Percentiles rank a stretch among this genome's conserved stretches.
These are phyloP conservation scores for Vararia minispora DNA, from an alignment of 768 basidiomycete species.

Conservation along the genomic window DNA sequence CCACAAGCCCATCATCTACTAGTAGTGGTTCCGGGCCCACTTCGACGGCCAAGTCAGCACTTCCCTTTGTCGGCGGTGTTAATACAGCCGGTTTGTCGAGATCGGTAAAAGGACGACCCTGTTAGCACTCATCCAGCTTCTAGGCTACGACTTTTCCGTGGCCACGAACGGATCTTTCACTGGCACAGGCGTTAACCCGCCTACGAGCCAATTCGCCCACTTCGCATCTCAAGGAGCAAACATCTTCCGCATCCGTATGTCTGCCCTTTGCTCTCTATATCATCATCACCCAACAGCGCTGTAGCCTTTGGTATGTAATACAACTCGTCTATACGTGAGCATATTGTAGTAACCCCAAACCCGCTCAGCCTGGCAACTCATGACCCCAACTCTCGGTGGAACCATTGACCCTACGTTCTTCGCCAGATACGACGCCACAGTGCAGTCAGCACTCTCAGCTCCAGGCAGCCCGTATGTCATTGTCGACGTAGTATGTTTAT, in stretches of 20 bases:
- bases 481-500: constrained; percentile 31
- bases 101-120: no score
- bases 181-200: constrained; percentile 26
- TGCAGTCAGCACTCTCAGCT: constrained; percentile 34
- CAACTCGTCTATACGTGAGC: constrained; percentile 9
- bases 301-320: constrained; percentile 21
- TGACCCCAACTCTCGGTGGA: constrained; percentile 39
- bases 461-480: constrained; percentile 34
- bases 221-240: constrained; percentile 38
- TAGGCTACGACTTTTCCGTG: constrained; percentile 36
- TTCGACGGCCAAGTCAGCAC: constrained; percentile 13
- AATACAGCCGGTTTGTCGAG: no score
- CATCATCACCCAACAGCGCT: neutral
- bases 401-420: constrained; percentile 34
- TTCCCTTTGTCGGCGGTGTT: constrained; percentile 34
- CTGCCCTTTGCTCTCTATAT: neutral
- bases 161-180: constrained; percentile 35
- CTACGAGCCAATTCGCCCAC: constrained; percentile 33
- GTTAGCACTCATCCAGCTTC: constrained; percentile 8
- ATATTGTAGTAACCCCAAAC: constrained; percentile 9
- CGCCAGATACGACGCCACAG: constrained; percentile 33
- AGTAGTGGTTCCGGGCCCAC: constrained; percentile 10
- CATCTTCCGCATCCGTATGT: constrained; percentile 33
- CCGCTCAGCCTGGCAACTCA: constrained; percentile 37
- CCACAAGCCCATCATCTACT: constrained; percentile 3